Conservation (phyloP, 768 basidiomycete genomes). For the Panellus pusillus region DNA sequence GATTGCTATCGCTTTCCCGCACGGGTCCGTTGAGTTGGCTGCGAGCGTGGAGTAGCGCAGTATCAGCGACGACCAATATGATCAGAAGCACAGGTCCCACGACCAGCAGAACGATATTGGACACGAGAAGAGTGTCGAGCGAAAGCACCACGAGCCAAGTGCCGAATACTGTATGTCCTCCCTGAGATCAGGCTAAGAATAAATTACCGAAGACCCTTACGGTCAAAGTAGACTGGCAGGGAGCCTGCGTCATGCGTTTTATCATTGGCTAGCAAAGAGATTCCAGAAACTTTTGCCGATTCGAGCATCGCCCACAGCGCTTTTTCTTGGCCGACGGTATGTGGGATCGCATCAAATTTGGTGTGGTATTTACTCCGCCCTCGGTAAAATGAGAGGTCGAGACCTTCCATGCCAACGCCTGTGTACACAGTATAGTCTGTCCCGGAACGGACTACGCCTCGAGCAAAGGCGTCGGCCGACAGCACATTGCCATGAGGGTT, state of each 20-base stretch:
- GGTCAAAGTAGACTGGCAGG: constrained; percentile 68
- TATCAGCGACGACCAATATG: constrained; percentile 36
- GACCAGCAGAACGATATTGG: constrained; percentile 61
- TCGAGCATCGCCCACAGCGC: constrained; percentile 84
- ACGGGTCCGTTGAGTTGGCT: constrained; percentile 19
- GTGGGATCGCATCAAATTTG: constrained; percentile 64
- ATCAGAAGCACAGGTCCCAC: constrained; percentile 59
- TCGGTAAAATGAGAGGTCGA: constrained; percentile 80
- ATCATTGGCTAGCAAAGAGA: constrained; percentile 51
- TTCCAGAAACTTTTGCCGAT: constrained; percentile 52
- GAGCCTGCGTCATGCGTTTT: constrained; percentile 26
- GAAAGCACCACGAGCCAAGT: constrained; percentile 54
- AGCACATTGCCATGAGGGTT: constrained; percentile 76
- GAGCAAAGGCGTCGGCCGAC: constrained; percentile 66
- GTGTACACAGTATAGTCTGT: constrained; percentile 78
- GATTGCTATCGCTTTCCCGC: constrained; percentile 19
- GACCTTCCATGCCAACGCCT: constrained; percentile 57
- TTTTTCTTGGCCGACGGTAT: constrained; percentile 50
- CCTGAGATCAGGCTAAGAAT: not conserved
- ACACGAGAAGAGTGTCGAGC: constrained; percentile 47
- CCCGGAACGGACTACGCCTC: constrained; percentile 61
- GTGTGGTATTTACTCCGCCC: constrained; percentile 79
- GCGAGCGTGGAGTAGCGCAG: constrained; percentile 4
- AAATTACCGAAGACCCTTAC: constrained; percentile 40
- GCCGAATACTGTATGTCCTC: constrained; percentile 55